These are phyloP conservation scores for Excoecaria agallocha DNA, from an alignment of 345 rosid species.

Conservation along the genomic window DNA sequence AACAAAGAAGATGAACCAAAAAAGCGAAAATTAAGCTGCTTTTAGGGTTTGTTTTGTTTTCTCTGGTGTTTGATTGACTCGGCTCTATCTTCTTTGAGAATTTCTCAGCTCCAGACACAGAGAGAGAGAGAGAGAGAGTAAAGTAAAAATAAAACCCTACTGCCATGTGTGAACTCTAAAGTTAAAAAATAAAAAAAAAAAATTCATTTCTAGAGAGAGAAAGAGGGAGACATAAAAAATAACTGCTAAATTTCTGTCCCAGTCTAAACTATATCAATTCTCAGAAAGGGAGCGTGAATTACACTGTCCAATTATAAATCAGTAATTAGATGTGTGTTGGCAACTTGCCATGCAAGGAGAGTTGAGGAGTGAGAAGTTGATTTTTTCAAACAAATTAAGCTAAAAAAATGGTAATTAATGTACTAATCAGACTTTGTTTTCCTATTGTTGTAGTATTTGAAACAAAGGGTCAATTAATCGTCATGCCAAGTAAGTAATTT, in stretches of 20 bases:
- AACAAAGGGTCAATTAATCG: constrained; percentile 21
- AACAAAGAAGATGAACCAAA: constrained; percentile 8
- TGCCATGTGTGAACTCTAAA: constrained; percentile 35
- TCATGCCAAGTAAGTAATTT: constrained; percentile 10
- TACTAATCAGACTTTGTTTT: not conserved
- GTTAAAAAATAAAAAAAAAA: too few species aligned
- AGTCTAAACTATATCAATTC: not conserved
- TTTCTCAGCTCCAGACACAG: constrained; percentile 30
- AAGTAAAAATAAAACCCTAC: constrained; percentile 65
- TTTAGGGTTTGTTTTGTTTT: constrained; percentile 35
- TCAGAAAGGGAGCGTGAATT: not conserved
- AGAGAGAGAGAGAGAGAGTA: constrained; percentile 30
- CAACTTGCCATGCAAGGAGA: not conserved
- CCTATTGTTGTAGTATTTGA: not conserved
- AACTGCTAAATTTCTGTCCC: constrained; percentile 25
- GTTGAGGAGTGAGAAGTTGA: not conserved
- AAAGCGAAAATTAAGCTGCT: constrained; percentile 24
- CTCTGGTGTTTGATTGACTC: constrained; percentile 27
- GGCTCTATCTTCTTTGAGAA: constrained; percentile 50
- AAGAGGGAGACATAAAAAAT: not conserved
- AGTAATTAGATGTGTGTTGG: not conserved
- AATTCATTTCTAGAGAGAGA: constrained; percentile 16
- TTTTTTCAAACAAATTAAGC: constrained; percentile 13
- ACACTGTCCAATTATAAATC: constrained; percentile 22
- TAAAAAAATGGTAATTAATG: not conserved